phyloP scores from a whole-genome alignment of 1,284 basidiomycete species.

The Marasmius sp. region DNA sequence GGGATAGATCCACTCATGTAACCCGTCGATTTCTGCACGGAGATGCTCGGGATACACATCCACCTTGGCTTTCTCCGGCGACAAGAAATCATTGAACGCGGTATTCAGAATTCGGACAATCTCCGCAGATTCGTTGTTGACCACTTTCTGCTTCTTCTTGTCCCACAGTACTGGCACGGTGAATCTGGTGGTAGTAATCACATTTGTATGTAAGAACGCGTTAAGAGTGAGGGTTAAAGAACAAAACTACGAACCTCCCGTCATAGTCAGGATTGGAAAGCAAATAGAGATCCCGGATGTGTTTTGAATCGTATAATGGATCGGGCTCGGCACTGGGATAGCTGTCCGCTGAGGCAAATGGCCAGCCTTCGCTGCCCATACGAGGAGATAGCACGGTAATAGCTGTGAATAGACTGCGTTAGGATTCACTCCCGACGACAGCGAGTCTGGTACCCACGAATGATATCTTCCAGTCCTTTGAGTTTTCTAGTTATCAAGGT shows the following conservation, averaged over 20 bases:
- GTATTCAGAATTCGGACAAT: constrained; percentile 88
- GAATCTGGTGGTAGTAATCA: constrained; percentile 45
- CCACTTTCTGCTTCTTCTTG: constrained; percentile 84
- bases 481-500: constrained; percentile 86
- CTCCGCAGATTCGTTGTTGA: constrained; percentile 93
- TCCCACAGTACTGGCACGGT: constrained; percentile 94
- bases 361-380: constrained; percentile 87
- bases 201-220: neutral
- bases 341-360: constrained; percentile 70
- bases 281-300: constrained; percentile 86
- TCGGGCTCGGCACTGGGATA: constrained; percentile 77
- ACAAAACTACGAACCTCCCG: constrained; percentile 47
- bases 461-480: constrained; percentile 86
- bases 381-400: constrained; percentile 83
- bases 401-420: constrained; percentile 40
- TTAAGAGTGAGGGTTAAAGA: neutral
- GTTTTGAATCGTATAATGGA: constrained; percentile 63
- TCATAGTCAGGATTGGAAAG: constrained; percentile 71
- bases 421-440: constrained; percentile 4
- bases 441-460: constrained; percentile 52
- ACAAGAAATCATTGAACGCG: constrained; percentile 75
- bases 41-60: constrained; percentile 80
- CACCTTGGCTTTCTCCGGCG: constrained; percentile 62
- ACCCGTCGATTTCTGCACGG: constrained; percentile 76
- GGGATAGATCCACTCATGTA: constrained; percentile 61